Base-by-base conservation (phyloP, 306 rosid genomes). In the Pyrus betulifolia region DNA sequence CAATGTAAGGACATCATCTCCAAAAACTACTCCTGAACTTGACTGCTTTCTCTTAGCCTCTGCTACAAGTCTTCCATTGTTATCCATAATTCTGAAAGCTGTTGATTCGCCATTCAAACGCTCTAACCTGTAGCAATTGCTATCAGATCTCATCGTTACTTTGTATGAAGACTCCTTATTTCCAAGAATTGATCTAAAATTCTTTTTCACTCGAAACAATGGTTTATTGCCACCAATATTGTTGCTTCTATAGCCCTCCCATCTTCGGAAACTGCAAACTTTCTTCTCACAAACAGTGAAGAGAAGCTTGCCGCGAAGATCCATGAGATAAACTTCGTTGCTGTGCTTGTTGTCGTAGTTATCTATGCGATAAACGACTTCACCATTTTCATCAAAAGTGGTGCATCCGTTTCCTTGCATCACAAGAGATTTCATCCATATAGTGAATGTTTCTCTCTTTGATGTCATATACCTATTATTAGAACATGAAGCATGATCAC, bases 371-470 rank as follows among this genome's bases (percentile, higher is more conserved):
- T 83, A 86, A 4, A 78, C 81, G 7, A 86, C 23, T 11, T 81
- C 79, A 4, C 89, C 89, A 35, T 71, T 78, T 12, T 33, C 76
- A 19, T 81, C 65, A n/a, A 80, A 80, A 13, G 80, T 83, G 12
- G 89, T 86, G 55, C 84, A 84, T 18, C 87, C 89, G 14, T 75
- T 78, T 67, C 85, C 82, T 60, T 83, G 83, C 76, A 80, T 76
- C 75, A 86, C 73, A 45, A 86, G 89, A 4, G 85, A 86, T 51
- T 81, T 86, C 87, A 83, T 80, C 89, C 89, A 86, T 31, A 86
- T n/a, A 8, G 87, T 83, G 76, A 72, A 83, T 30, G 79, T 82
- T 66, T 77, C 86, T 70, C 76, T 55, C 70, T 68, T 76, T 62
- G 84, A 72, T 23, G 35, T 80, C 74, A 67, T 52, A 51, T 27